Evolutionary conservation across 306 rosid genomes (phyloP).

Genomic region (Prosopis cineraria): DNA sequence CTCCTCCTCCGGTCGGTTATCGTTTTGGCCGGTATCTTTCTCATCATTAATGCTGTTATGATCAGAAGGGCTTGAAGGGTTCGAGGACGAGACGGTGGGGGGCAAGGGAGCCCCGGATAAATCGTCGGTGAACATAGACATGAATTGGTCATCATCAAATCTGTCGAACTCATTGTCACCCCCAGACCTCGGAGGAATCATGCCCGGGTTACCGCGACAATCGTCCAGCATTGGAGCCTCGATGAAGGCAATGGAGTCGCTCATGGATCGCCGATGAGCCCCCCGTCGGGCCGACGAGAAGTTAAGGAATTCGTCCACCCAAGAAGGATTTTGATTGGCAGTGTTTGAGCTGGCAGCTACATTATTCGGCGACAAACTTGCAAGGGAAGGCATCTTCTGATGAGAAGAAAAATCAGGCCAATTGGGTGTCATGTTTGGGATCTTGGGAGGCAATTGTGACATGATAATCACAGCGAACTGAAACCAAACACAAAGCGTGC

Average conservation of each 20-base stretch:
- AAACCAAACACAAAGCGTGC: neutral
- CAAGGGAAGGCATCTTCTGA: conserved; percentile 33
- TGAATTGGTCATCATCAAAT: conserved; percentile 87
- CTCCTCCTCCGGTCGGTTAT: conserved; percentile 1
- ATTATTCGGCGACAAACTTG: conserved; percentile 17
- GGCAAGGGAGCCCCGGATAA: conserved; percentile 45
- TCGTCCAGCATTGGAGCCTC: conserved; percentile 71
- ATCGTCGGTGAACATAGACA: conserved; percentile 88
- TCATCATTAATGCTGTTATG: conserved; percentile 71
- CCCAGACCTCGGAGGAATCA: conserved; percentile 7
- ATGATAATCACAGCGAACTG: conserved; percentile 30
- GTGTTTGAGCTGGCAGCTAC: conserved; percentile 7
- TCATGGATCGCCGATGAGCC: conserved; percentile 79
- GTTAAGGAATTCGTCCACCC: conserved; percentile 97
- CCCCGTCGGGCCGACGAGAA: conserved; percentile 81
- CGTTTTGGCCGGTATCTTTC: conserved; percentile 33
- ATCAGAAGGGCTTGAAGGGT: conserved; percentile 83
- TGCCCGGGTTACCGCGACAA: conserved; percentile 34
- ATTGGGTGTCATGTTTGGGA: conserved; percentile 69
- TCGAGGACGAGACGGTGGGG: conserved; percentile 65
- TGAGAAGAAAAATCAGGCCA: conserved; percentile 65
- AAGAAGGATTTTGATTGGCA: conserved; percentile 58
- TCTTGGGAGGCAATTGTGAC: conserved; percentile 96
- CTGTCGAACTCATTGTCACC: conserved; percentile 59
- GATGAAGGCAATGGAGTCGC: conserved; percentile 76